Conservation (phyloP, 2,329 filamentous ascomycete species). For the Aureobasidium lini region DNA sequence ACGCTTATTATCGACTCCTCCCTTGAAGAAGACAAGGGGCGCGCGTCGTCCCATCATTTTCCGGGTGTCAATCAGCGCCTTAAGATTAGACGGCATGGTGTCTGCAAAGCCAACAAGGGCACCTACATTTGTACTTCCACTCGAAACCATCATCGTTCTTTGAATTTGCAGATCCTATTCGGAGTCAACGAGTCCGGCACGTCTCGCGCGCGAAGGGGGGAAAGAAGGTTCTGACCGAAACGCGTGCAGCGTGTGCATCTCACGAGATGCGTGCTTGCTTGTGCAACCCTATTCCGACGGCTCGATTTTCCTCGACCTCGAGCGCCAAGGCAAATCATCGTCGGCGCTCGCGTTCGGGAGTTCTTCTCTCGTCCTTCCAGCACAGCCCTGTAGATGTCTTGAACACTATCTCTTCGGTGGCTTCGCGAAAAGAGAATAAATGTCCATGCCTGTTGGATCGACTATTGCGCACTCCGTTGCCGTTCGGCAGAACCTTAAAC, state of each 20-base stretch:
- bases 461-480: slow-evolving; percentile 2
- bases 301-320: background rate
- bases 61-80: background rate
- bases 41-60: background rate
- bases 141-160: background rate
- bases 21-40: background rate
- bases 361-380: background rate
- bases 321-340: background rate
- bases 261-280: slow-evolving; percentile 2
- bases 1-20: too few species aligned
- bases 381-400: slow-evolving; percentile 5
- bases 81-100: background rate
- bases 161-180: background rate
- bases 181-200: background rate
- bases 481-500: slow-evolving; percentile 10
- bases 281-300: background rate
- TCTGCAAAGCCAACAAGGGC: background rate
- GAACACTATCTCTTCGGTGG: background rate
- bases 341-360: background rate
- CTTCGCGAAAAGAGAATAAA: background rate
- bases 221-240: background rate
- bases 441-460: background rate
- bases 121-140: background rate
- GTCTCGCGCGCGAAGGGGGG: background rate
- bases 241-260: background rate